Evolutionary conservation across 2,329 filamentous ascomycete species (phyloP), one percentile per base, ranked within the genome.

Genomic region (Verticillium klebahnii): DNA sequence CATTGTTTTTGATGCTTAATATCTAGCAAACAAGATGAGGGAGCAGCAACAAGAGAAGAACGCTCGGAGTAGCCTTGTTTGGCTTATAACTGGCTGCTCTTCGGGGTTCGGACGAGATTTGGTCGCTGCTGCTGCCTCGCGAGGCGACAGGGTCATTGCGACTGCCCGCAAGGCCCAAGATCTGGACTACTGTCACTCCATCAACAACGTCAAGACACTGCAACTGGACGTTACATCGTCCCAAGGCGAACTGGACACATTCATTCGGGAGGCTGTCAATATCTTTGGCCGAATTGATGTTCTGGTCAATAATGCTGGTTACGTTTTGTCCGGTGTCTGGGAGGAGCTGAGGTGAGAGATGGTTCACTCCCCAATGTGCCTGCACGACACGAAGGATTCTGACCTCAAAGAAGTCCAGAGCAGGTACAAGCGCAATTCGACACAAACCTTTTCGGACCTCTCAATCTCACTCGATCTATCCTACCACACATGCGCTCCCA

Each of bases 371-470:
- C 14, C 19, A 8, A 19, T 19, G 4, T 14, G 17, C 9, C 17
- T 5, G 11, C 8, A 1, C 9, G 1, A 17, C 14, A 39, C 11
- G 17, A 9, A 36, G 5, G 15, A 17, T 17, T 8, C 56, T 45
- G 19, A 45, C 50, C 32, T 31, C 23, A 15, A 31, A n/a, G 14
- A 37, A 71, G 68, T 5, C 68, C 71, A 29, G 58, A 67, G 25
- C 67, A 71, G n/a, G 58, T 69, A 58, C 67, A 69, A 29, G 58
- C 40, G 5, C 68, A 65, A 1, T 66, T 75, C 14, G 69, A 66
- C 32, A 74, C 74, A 32, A 78, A 78, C 34, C 73, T 78, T 50
- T 69, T 72, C 19, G 75, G 76, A 0, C 73, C 73, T 0, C 62
- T 77, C 32, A 75, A 75, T 29, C 70, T 77, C 15, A 75, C 72